These are phyloP conservation scores for Vachellia pachyceras DNA, from an alignment of 306 rosid species.

Conservation along the genomic window DNA sequence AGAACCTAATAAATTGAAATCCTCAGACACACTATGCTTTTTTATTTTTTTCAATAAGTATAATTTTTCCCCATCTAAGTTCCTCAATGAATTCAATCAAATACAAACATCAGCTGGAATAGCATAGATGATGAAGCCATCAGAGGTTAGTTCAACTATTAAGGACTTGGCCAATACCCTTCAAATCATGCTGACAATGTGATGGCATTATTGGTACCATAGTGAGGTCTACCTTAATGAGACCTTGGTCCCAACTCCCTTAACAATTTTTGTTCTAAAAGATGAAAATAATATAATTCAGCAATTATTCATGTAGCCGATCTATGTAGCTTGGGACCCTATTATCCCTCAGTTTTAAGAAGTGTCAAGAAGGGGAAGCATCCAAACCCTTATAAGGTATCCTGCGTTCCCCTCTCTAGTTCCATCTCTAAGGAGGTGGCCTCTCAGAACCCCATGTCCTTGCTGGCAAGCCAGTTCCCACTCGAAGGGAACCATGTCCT, in stretches of 20 bases:
- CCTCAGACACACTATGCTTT: background rate
- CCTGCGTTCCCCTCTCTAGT: too few relatives aligned
- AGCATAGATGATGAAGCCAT: background rate
- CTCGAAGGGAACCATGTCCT: too few relatives aligned
- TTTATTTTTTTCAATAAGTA: background rate
- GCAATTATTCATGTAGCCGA: too few relatives aligned
- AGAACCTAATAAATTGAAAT: background rate
- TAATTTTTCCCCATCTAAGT: background rate
- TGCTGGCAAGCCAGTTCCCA: too few relatives aligned
- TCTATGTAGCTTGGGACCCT: too few relatives aligned
- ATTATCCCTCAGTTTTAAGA: too few relatives aligned
- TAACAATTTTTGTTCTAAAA: background rate
- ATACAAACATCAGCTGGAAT: background rate
- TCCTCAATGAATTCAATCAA: constrained; percentile 14
- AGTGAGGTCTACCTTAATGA: background rate
- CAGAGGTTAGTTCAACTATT: background rate
- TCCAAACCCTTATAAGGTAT: too few relatives aligned
- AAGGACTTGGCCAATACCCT: background rate
- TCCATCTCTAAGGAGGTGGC: too few relatives aligned
- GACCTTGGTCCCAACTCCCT: background rate
- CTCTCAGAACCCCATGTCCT: too few relatives aligned
- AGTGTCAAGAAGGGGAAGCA: too few relatives aligned
- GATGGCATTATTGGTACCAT: background rate
- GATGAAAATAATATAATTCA: background rate
- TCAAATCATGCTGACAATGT: background rate